A percentile compares a stretch with the other conserved stretches of the same genome.
phyloP scores from a whole-genome alignment of 202 grass and related monocot species.

The Cymbopogon flexuosus region DNA sequence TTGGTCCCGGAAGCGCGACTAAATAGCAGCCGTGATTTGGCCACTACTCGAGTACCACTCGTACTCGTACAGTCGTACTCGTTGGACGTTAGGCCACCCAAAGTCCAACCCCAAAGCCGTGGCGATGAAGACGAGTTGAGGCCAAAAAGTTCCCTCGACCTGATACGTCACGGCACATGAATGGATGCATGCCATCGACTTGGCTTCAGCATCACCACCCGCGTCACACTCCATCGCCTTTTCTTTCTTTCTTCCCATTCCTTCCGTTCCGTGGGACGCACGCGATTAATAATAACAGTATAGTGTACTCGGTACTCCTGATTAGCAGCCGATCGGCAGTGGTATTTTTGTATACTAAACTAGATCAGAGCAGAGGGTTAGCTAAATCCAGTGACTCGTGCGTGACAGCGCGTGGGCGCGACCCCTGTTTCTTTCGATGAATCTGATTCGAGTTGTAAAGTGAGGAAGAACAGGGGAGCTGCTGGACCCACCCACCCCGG shows the following conservation, averaged over 20 bases:
- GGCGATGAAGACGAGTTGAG: not conserved
- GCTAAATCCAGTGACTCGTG: not conserved
- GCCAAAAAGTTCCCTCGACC: not conserved
- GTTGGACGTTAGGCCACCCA: not conserved
- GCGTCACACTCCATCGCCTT: not conserved
- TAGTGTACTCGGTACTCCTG: too few species aligned
- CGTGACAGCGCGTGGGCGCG: not conserved
- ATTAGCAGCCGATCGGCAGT: not conserved
- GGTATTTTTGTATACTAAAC: too few species aligned
- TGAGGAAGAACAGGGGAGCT: not conserved
- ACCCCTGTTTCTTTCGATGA: not conserved
- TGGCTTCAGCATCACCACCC: not conserved
- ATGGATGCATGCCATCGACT: not conserved
- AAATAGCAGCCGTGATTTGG: not conserved
- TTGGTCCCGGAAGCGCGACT: not conserved
- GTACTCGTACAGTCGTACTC: too few species aligned
- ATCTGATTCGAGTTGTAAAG: constrained; percentile 35
- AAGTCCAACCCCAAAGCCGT: too few species aligned
- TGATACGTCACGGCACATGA: too few species aligned
- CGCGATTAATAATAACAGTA: not conserved
- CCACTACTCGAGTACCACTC: not conserved
- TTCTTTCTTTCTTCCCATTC: not conserved
- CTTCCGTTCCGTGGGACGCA: constrained; percentile 29
- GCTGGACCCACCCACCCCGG: not conserved
- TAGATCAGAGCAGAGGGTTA: not conserved